Conservation (phyloP, 352 stramenopile genomes). For the Phytophthora quininea region DNA sequence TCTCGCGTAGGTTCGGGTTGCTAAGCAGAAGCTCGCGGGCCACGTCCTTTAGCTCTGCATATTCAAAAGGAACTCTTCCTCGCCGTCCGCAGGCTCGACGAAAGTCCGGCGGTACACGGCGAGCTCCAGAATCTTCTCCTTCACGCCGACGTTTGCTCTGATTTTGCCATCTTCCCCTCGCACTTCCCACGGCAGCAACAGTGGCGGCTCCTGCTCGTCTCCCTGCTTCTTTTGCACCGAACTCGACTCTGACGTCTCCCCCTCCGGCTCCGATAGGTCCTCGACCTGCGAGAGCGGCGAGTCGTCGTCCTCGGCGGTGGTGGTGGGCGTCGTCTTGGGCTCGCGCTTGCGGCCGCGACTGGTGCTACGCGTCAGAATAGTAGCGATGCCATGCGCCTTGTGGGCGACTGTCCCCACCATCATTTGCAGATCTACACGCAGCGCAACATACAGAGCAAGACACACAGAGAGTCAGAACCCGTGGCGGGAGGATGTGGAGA, state of each 20-base stretch:
- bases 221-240: conserved; percentile 10
- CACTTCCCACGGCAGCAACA: conserved; percentile 60
- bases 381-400: conserved; percentile 36
- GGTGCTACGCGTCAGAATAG: conserved; percentile 29
- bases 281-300: conserved; percentile 35
- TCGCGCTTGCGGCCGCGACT: conserved; percentile 20
- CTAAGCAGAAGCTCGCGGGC: conserved; percentile 52
- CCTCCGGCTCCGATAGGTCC: conserved; percentile 25
- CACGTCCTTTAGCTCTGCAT: conserved; percentile 53
- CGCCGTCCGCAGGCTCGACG: conserved; percentile 56
- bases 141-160: conserved; percentile 43
- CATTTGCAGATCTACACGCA: conserved; percentile 36
- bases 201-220: conserved; percentile 14
- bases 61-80: conserved; percentile 74
- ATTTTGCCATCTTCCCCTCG: conserved; percentile 38
- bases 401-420: conserved; percentile 37
- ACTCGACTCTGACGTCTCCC: conserved; percentile 23
- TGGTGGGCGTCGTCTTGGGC: conserved; percentile 31
- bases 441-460: conserved; percentile 1
- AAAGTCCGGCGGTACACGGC: conserved; percentile 70
- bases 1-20: conserved; percentile 71
- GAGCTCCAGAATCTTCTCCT: conserved; percentile 65
- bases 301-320: conserved; percentile 31
- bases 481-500: conserved; percentile 26
- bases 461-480: conserved; percentile 22